phyloP scores from a whole-genome alignment of 108 stramenopile genomes.

The Cyclotella cryptica region DNA sequence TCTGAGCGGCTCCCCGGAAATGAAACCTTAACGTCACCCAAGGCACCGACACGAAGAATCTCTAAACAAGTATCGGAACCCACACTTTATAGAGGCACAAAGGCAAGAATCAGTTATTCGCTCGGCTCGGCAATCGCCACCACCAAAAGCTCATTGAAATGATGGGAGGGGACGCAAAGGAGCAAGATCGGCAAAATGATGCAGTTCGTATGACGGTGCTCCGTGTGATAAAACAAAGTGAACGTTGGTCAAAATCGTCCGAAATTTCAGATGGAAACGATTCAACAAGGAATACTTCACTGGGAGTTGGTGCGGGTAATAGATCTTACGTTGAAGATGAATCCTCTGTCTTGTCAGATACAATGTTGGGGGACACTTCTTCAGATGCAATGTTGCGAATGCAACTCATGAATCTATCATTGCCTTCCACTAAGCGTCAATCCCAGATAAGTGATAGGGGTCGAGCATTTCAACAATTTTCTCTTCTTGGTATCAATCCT shows the following conservation, averaged over 20 bases:
- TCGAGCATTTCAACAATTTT: conserved; percentile 58
- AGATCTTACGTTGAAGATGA: conserved; percentile 23
- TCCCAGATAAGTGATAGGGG: conserved; percentile 14
- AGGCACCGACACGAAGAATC: no score
- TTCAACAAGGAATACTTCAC: conserved; percentile 51
- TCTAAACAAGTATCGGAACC: neutral
- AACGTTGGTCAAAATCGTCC: conserved; percentile 49
- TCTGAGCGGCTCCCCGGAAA: no score
- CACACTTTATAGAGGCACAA: conserved; percentile 2
- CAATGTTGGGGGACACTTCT: conserved; percentile 16
- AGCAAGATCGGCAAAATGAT: conserved; percentile 33
- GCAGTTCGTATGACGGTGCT: conserved; percentile 56
- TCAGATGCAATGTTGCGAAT: conserved; percentile 45
- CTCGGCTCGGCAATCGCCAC: conserved; percentile 56
- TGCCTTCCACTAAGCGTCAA: conserved; percentile 36
- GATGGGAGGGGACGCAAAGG: conserved; percentile 32
- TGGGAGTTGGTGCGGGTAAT: conserved; percentile 20
- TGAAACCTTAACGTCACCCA: no score
- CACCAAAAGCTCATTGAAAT: conserved; percentile 59
- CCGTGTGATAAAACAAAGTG: conserved; percentile 52
- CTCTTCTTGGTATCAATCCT: conserved; percentile 35
- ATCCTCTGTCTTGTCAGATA: conserved; percentile 16
- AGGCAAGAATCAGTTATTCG: conserved; percentile 46
- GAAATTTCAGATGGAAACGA: conserved; percentile 22
- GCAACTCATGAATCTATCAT: conserved; percentile 51